Evolutionary conservation across 2,329 filamentous ascomycete species (phyloP).

Genomic region (Zelopaecilomyces penicillatus): DNA sequence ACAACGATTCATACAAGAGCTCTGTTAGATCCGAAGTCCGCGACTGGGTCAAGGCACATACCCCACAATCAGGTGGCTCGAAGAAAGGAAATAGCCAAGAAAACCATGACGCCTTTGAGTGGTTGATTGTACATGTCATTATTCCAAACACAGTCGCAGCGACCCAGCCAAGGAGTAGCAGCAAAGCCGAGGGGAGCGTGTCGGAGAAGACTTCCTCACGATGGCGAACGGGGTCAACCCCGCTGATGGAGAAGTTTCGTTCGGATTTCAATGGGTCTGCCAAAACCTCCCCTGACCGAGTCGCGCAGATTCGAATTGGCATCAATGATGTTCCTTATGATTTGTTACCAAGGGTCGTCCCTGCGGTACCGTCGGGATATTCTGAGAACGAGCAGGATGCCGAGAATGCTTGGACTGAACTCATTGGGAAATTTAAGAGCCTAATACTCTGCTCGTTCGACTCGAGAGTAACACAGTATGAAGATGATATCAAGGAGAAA

Average conservation of each 20-base stretch:
- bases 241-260: constrained; percentile 80
- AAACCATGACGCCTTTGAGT: constrained; percentile 94
- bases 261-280: constrained; percentile 74
- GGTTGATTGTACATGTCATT: constrained; percentile 88
- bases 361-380: constrained; percentile 55
- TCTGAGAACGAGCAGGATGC: constrained; percentile 68
- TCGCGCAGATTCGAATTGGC: constrained; percentile 77
- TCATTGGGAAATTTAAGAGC: constrained; percentile 78
- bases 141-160: constrained; percentile 76
- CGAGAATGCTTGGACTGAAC: constrained; percentile 72
- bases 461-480: constrained; percentile 82
- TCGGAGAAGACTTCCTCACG: constrained; percentile 64
- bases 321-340: constrained; percentile 62
- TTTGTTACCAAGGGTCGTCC: constrained; percentile 52
- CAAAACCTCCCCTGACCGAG: constrained; percentile 65
- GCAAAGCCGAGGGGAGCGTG: constrained; percentile 44
- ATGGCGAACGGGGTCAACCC: constrained; percentile 72
- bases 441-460: constrained; percentile 87
- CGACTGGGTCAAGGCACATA: constrained; percentile 83
- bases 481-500: constrained; percentile 93
- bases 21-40: constrained; percentile 68
- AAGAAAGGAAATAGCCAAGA: constrained; percentile 59
- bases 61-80: constrained; percentile 49
- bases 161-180: constrained; percentile 61
- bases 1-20: constrained; percentile 87